Evolutionary conservation across 169 alveolate genomes (phyloP).

Genomic region (Eimeria tenella): DNA sequence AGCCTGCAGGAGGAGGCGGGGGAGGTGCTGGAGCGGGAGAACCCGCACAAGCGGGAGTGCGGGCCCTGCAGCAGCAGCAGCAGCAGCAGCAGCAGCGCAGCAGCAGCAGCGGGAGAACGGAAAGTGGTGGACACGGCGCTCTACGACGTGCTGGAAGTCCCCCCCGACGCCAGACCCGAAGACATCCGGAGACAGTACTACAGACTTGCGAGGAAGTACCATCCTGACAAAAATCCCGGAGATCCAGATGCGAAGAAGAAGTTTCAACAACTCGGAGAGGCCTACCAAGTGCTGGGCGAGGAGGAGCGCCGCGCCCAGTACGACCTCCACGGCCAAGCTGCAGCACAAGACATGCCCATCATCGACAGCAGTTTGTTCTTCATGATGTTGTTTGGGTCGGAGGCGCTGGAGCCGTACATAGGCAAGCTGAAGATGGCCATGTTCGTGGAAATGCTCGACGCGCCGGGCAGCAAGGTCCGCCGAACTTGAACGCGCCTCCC

Average conservation of each 20-base stretch:
- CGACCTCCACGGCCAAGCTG: conserved; percentile 94
- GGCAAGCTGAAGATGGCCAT: conserved; percentile 74
- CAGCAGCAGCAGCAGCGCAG: conserved; percentile 33
- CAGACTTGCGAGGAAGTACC: conserved; percentile 79
- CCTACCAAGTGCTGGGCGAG: conserved; percentile 96
- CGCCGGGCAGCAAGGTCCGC: conserved; percentile 40
- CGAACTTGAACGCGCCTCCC: no score
- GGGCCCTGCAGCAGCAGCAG: conserved; percentile 6
- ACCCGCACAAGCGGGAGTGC: not conserved
- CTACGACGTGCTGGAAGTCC: conserved; percentile 89
- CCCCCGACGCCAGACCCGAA: conserved; percentile 86
- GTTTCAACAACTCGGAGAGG: conserved; percentile 91
- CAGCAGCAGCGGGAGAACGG: not conserved
- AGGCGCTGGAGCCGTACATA: conserved; percentile 90
- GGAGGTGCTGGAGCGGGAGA: conserved; percentile 63
- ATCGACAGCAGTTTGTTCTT: conserved; percentile 91
- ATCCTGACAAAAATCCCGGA: conserved; percentile 96
- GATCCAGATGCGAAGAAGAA: conserved; percentile 92
- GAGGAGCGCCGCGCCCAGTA: conserved; percentile 94
- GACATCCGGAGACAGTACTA: conserved; percentile 89
- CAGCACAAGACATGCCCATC: conserved; percentile 93
- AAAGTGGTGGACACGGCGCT: conserved; percentile 89
- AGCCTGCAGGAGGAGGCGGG: conserved; percentile 73
- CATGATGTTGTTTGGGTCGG: conserved; percentile 94
- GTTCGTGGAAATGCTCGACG: conserved; percentile 73